Conservation (phyloP, 345 rosid species). For the Capsella bursapastoris region DNA sequence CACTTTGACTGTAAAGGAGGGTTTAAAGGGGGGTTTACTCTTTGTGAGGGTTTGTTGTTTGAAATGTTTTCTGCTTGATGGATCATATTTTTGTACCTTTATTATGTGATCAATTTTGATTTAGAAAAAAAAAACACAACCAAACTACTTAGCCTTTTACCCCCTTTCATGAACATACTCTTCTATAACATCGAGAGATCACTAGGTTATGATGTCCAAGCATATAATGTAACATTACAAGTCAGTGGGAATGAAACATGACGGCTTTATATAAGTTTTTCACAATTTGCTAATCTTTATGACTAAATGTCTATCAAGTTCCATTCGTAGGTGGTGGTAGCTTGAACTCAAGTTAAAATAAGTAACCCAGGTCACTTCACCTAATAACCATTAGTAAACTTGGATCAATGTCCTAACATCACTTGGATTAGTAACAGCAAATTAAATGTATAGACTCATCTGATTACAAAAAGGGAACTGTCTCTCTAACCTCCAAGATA, state of each 20-base stretch:
- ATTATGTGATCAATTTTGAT: conserved; percentile 43
- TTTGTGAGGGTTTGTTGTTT: conserved; percentile 46
- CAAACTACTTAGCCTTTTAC: not conserved
- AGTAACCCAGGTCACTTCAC: not conserved
- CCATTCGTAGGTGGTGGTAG: not conserved
- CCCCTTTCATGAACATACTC: too few species aligned
- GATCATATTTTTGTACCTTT: conserved; percentile 47
- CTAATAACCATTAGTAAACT: not conserved
- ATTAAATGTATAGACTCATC: not conserved
- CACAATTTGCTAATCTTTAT: not conserved
- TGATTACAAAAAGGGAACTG: not conserved
- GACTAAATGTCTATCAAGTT: not conserved
- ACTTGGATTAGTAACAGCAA: conserved; percentile 24
- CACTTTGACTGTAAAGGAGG: conserved; percentile 44
- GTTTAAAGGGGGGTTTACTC: conserved; percentile 26
- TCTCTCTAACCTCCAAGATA: conserved; percentile 28
- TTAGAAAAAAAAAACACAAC: conserved; percentile 29
- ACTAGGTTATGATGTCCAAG: too few species aligned
- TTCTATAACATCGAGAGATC: too few species aligned
- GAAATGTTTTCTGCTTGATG: conserved; percentile 47
- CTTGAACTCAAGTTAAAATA: not conserved
- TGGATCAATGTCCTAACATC: not conserved
- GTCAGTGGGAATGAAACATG: too few species aligned
- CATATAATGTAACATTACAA: too few species aligned
- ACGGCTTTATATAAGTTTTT: too few species aligned